These are phyloP conservation scores for Solanum neorickii DNA, from an alignment of 257 asterid genomes.

Conservation along the genomic window DNA sequence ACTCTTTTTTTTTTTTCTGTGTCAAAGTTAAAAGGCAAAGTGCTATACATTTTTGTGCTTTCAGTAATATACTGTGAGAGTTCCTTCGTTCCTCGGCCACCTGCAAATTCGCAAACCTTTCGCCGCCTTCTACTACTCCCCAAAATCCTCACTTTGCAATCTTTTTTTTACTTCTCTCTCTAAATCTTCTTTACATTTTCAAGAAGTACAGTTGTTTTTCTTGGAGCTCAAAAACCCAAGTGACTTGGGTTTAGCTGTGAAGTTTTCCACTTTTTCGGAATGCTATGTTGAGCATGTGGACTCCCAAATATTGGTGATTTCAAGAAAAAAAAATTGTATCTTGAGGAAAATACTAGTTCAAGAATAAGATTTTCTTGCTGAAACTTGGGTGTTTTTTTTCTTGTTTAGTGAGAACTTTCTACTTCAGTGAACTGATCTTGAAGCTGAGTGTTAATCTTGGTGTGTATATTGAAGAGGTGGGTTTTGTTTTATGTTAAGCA, in stretches of 20 bases:
- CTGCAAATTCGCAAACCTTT: conserved; percentile 19
- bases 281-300: conserved; percentile 39
- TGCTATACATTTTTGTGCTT: neutral
- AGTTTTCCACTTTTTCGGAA: conserved; percentile 16
- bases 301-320: conserved; percentile 27
- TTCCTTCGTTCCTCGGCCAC: conserved; percentile 13
- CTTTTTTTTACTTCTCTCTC: neutral
- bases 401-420: neutral
- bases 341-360: neutral
- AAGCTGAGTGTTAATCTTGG: conserved; percentile 2
- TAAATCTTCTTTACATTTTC: neutral
- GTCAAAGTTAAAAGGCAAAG: neutral
- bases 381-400: neutral
- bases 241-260: conserved; percentile 16
- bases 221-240: conserved; percentile 41
- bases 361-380: neutral
- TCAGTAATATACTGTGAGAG: neutral
- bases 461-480: conserved; percentile 19
- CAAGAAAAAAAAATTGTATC: conserved; percentile 16
- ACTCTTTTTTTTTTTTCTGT: neutral
- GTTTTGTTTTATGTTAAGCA: conserved; percentile 10
- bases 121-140: conserved; percentile 30
- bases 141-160: neutral
- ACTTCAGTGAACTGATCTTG: neutral
- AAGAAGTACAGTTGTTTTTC: conserved; percentile 12